Base-by-base conservation (phyloP, 305 asterid genomes). In the Stenogyne calaminthoides region DNA sequence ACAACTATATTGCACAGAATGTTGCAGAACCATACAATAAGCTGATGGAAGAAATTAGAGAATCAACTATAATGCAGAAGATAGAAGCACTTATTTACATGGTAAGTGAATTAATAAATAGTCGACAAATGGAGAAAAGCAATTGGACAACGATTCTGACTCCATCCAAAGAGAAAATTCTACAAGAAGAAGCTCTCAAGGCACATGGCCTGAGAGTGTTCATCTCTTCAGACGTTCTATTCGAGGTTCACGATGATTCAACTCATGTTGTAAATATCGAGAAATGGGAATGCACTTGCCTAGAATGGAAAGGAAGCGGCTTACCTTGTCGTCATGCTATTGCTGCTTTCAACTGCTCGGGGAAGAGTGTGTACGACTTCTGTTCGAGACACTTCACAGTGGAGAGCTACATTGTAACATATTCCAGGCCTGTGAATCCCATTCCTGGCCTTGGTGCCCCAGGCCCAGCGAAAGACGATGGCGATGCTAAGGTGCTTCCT, bases 221-320 rank as follows among this genome's bases (percentile, higher is more conserved):
- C 60, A 86, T 87, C 70, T 93, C 98, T 14, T 91, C 98, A 3
- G 93, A 88, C 59, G 83, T 81, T 62, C 72, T 93, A 47, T 89
- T 86, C 52, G 98, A 91, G 89, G 97, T 93, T 69, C 96, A 88
- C 36, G 97, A 93, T 78, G 92, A 89, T 55, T 87, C 87, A 20
- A 87, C 89, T 27, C 97, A 93, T 54, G 97, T 93, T 1, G 96
- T 93, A 56, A 77, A 93, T 78, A 79, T 86, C 65, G 90, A 86
- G 79, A 87, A 71, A 58, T 74, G 74, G 80, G 92, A 88, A 37
- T 93, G 98, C 86, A 91, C 96, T 64, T 93, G 98, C 87, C 82
- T 88, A 15, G 94, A 85, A 72, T 93, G 98, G 98, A 87, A 78
- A 69, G 80, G 65, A 36, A 80, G 68, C 14, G 89, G 90, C 42